Evolutionary conservation across 352 stramenopile genomes (phyloP), one percentile per base, ranked within the genome.

Genomic region (Nothophytophthora sp.): DNA sequence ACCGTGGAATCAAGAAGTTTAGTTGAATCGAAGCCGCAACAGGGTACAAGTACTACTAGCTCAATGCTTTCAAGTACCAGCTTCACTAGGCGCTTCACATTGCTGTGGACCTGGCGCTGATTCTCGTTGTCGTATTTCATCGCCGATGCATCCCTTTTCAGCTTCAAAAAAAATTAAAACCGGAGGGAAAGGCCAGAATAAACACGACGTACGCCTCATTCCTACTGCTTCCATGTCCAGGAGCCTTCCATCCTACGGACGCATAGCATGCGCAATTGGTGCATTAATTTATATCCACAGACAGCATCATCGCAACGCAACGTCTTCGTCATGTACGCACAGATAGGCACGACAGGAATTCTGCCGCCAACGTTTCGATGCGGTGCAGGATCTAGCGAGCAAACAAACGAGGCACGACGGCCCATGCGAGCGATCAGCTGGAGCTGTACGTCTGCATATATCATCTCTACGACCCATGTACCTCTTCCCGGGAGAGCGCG

Each of bases 101-200:
- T 75, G 13, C 60, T 72, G 42, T 95, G 84, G 11, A 76, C 20
- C 18, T 92, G 52, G 2, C 63, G 62, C n/a, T 84, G 54, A 5
- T 65, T 66, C 23, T 81, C 64, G 24, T 69, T 49, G 28, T 92
- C 76, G 51, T 86, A 95, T 6, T 62, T 55, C 72, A 92, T 80
- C 2, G 80, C 65, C 15, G 65, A 60, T 11, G 50, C 68, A 37
- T 60, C 58, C 11, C 84, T 73, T 30, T 83, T 83, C 22, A 94
- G 44, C 84, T 94, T 29, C n/a, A 41, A 33, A 44, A n/a, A 3
- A 20, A 40, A 19, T 67, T 19, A 47, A 18, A n/a, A n/a, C n/a
- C n/a, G n/a, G n/a, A n/a, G n/a, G n/a, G n/a, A n/a, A n/a, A n/a
- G n/a, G n/a, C n/a, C n/a, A n/a, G n/a, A n/a, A n/a, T n/a, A n/a